phyloP scores from a whole-genome alignment of 768 basidiomycete species.

The Tricholoma matsutake region DNA sequence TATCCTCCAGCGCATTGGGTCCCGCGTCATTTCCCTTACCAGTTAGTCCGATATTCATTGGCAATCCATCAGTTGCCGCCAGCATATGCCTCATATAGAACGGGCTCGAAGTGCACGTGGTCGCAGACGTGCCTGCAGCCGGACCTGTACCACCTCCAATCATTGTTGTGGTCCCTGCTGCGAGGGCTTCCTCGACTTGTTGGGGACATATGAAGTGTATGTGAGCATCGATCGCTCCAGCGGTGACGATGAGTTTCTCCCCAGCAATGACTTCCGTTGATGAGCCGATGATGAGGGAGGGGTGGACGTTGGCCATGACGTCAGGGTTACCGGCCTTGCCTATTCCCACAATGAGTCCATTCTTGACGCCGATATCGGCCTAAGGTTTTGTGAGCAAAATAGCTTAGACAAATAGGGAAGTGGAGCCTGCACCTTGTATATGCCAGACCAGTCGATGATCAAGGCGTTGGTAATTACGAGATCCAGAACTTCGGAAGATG shows the following conservation, averaged over 20 bases:
- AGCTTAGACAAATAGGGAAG: not conserved
- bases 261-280: slow-evolving; percentile 96
- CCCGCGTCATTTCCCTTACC: slow-evolving; percentile 96
- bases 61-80: slow-evolving; percentile 82
- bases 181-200: slow-evolving; percentile 81
- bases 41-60: slow-evolving; percentile 93
- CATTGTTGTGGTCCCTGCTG: slow-evolving; percentile 86
- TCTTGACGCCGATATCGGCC: slow-evolving; percentile 94
- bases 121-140: slow-evolving; percentile 84
- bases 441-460: slow-evolving; percentile 92
- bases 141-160: slow-evolving; percentile 98
- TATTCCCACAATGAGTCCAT: slow-evolving; percentile 78
- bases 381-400: slow-evolving; percentile 25
- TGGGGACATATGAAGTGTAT: slow-evolving; percentile 96
- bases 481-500: slow-evolving; percentile 71
- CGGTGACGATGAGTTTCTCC: slow-evolving; percentile 90
- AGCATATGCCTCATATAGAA: slow-evolving; percentile 93
- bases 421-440: slow-evolving; percentile 69
- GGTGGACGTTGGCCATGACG: slow-evolving; percentile 77
- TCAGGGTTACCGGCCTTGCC: slow-evolving; percentile 99
- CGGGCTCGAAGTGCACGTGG: slow-evolving; percentile 89
- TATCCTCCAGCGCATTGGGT: slow-evolving; percentile 50
- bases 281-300: slow-evolving; percentile 76
- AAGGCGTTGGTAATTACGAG: slow-evolving; percentile 94
- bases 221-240: slow-evolving; percentile 90